Evolutionary conservation across 2,329 filamentous ascomycete species (phyloP).

Genomic region (Penicillium sp.): DNA sequence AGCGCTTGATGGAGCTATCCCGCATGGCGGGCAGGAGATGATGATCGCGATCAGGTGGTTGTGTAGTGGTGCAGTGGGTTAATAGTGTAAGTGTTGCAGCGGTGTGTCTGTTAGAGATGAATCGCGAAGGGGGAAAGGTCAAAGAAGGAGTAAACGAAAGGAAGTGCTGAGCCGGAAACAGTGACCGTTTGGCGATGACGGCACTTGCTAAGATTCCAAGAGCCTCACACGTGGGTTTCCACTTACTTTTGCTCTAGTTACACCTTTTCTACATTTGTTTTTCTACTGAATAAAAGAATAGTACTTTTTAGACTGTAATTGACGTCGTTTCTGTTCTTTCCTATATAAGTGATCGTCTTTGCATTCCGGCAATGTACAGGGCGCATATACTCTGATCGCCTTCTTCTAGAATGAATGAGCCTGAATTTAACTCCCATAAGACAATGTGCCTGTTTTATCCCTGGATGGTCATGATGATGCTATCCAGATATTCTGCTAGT

Average conservation of each 20-base stretch:
- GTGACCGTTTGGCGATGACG: constrained; percentile 18
- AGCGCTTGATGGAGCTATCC: constrained; percentile 38
- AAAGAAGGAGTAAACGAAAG: neutral
- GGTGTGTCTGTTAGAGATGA: neutral
- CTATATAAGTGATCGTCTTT: neutral
- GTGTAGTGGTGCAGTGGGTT: neutral
- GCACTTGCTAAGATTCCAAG: constrained; percentile 13
- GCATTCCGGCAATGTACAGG: neutral
- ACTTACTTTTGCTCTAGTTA: neutral
- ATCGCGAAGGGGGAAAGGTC: neutral
- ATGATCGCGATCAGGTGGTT: constrained; percentile 4
- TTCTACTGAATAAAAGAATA: neutral
- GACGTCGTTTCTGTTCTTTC: neutral
- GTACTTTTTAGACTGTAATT: neutral
- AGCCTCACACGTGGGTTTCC: constrained; percentile 8
- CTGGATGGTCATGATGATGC: neutral
- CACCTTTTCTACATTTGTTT: neutral
- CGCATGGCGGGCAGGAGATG: constrained; percentile 26
- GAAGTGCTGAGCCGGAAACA: constrained; percentile 13
- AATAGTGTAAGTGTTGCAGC: neutral
- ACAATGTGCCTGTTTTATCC: neutral
- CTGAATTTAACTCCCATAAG: neutral
- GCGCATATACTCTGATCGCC: neutral
- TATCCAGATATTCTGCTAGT: neutral
- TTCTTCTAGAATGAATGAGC: neutral